These are phyloP conservation scores for Xeromyces bisporus DNA, from an alignment of 495 filamentous ascomycete genomes.

Conservation along the genomic window DNA sequence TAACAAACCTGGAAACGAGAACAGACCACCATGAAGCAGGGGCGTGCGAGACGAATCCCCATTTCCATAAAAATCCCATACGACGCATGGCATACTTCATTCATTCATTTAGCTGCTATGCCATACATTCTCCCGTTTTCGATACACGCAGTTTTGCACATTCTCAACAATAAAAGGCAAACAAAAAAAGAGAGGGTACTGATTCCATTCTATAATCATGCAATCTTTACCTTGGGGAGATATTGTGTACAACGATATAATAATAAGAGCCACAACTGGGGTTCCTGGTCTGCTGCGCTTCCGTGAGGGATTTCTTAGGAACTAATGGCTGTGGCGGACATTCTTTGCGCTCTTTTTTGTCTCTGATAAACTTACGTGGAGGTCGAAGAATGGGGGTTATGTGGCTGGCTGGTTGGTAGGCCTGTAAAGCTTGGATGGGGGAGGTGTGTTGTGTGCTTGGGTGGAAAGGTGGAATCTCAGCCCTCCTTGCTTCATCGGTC, in stretches of 20 bases:
- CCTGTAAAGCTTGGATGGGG: too few species aligned
- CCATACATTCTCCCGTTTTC: conserved; percentile 1
- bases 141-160: conserved; percentile 15
- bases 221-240: conserved; percentile 5
- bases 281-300: conserved; percentile 28
- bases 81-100: conserved; percentile 1
- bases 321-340: conserved; percentile 34
- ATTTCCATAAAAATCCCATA: conserved; percentile 9
- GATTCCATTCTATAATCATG: conserved; percentile 3
- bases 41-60: too few species aligned
- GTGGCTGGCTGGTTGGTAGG: conserved; percentile 2
- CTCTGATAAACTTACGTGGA: conserved; percentile 1
- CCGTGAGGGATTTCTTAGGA: conserved; percentile 28
- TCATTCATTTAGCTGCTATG: not conserved
- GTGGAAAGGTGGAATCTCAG: conserved; percentile 1
- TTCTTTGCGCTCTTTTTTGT: too few species aligned
- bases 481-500: too few species aligned
- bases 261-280: conserved; percentile 21
- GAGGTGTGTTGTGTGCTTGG: too few species aligned
- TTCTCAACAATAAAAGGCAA: conserved; percentile 8
- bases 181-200: too few species aligned
- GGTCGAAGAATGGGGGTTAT: conserved; percentile 8
- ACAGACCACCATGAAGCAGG: not conserved
- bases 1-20: not conserved
- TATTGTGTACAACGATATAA: conserved; percentile 17